phyloP scores from a whole-genome alignment of 2,329 filamentous ascomycete genomes.

The Phialophora macrospora region DNA sequence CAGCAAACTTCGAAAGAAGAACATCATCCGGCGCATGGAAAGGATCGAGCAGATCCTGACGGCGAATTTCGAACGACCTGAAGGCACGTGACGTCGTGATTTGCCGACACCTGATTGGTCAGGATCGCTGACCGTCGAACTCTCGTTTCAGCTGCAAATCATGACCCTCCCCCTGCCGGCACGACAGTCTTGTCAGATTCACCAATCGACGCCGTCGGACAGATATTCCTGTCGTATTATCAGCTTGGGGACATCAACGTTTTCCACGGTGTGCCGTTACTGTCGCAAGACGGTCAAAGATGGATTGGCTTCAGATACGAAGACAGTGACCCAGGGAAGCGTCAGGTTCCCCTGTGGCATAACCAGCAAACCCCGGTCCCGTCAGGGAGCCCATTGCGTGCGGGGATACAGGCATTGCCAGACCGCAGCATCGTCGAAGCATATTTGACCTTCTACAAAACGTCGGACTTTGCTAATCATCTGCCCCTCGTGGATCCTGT shows the following conservation, averaged over 20 bases:
- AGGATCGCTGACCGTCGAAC: not conserved
- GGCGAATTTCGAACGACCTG: conserved; percentile 39
- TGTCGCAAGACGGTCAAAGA: conserved; percentile 54
- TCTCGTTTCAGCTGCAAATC: not conserved
- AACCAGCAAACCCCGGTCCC: conserved; percentile 42
- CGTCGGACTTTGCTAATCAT: conserved; percentile 49
- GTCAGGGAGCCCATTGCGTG: conserved; percentile 36
- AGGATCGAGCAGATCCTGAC: conserved; percentile 49
- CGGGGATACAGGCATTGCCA: conserved; percentile 46
- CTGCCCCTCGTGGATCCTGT: conserved; percentile 58
- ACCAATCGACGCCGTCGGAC: conserved; percentile 12
- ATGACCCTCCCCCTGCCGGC: conserved; percentile 20
- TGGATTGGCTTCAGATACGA: conserved; percentile 58
- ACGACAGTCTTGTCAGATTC: conserved; percentile 41
- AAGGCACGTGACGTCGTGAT: conserved; percentile 6
- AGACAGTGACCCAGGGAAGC: conserved; percentile 42
- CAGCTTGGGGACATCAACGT: conserved; percentile 55
- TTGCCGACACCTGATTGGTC: not conserved
- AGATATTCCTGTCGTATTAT: conserved; percentile 55
- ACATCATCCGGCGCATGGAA: conserved; percentile 48
- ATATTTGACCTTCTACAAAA: conserved; percentile 43
- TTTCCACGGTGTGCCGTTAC: conserved; percentile 56
- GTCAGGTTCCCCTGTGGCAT: conserved; percentile 45
- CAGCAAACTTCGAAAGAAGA: conserved; percentile 38
- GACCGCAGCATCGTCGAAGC: conserved; percentile 42